These are phyloP conservation scores for Styphnolobium japonicum DNA, from an alignment of 306 rosid species.

Conservation along the genomic window DNA sequence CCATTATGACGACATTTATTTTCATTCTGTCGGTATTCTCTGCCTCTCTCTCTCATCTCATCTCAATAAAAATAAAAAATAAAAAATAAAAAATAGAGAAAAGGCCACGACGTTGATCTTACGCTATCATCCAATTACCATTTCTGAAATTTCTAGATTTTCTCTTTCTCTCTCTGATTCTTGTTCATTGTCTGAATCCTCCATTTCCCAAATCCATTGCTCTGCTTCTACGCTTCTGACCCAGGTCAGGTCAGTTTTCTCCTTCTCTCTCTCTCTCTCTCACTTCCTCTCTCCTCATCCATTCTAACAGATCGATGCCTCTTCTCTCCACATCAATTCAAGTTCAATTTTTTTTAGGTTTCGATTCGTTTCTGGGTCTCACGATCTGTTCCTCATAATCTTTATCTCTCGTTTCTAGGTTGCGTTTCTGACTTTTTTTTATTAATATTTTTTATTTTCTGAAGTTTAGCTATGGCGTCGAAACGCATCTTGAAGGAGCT, in stretches of 20 bases:
- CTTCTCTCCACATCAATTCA: neutral
- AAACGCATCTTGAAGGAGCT: conserved; percentile 89
- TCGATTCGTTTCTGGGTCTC: neutral
- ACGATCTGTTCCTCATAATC: conserved; percentile 29
- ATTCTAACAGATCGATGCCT: neutral
- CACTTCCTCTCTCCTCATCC: neutral
- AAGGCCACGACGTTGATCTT: conserved; percentile 14
- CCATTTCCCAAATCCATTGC: too few relatives aligned
- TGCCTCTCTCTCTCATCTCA: too few relatives aligned
- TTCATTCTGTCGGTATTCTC: neutral
- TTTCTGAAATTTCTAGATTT: conserved; percentile 14
- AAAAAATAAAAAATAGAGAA: neutral
- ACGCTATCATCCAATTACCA: conserved; percentile 24
- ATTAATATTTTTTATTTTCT: neutral
- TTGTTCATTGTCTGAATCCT: neutral
- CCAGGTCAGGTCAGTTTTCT: conserved; percentile 25
- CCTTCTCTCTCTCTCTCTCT: neutral
- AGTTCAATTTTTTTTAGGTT: neutral
- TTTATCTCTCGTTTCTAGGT: neutral
- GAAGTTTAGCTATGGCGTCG: conserved; percentile 55
- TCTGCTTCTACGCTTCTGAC: neutral
- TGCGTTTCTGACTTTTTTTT: neutral
- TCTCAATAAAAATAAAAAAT: neutral
- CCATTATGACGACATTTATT: conserved; percentile 19
- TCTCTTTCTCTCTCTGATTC: neutral